These are phyloP conservation scores for Penicillium nordicum DNA, from an alignment of 2,329 filamentous ascomycete genomes.

Conservation along the genomic window DNA sequence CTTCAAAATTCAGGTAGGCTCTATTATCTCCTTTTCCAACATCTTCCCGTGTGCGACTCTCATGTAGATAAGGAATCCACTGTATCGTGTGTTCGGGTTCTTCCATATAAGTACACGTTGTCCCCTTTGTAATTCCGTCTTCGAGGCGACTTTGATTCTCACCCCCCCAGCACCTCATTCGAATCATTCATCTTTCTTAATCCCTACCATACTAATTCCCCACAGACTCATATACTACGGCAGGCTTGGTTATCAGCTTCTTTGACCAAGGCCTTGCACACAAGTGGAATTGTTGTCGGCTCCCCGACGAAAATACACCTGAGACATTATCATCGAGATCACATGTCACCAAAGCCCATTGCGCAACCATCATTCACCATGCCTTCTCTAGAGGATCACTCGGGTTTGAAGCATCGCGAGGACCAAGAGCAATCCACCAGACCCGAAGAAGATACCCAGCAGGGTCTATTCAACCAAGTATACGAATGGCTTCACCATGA, in stretches of 20 bases:
- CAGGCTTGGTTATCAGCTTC: conserved; percentile 26
- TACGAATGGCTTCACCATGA: conserved; percentile 81
- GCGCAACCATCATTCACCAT: conserved; percentile 26
- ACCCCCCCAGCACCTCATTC: conserved; percentile 1
- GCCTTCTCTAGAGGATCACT: conserved; percentile 30
- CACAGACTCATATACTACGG: conserved; percentile 29
- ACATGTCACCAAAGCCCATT: conserved; percentile 25
- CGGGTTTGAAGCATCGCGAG: conserved; percentile 26
- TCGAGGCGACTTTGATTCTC: conserved; percentile 1
- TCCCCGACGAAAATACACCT: conserved; percentile 20
- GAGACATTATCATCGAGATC: conserved; percentile 30
- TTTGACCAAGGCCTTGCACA: conserved; percentile 21
- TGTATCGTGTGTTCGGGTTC: not conserved
- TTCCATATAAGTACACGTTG: conserved; percentile 2
- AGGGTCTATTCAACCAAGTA: conserved; percentile 65
- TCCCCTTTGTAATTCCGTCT: conserved; percentile 11
- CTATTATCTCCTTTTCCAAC: conserved; percentile 3
- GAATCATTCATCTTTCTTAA: conserved; percentile 9
- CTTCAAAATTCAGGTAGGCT: conserved; percentile 27
- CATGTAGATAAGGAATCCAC: conserved; percentile 13
- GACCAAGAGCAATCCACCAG: conserved; percentile 28
- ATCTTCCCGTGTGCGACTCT: not conserved
- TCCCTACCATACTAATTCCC: conserved; percentile 20
- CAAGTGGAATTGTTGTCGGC: conserved; percentile 16
- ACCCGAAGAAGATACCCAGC: conserved; percentile 32